Base-by-base conservation (phyloP, 2,329 filamentous ascomycete genomes). In the Geosmithia flava region DNA sequence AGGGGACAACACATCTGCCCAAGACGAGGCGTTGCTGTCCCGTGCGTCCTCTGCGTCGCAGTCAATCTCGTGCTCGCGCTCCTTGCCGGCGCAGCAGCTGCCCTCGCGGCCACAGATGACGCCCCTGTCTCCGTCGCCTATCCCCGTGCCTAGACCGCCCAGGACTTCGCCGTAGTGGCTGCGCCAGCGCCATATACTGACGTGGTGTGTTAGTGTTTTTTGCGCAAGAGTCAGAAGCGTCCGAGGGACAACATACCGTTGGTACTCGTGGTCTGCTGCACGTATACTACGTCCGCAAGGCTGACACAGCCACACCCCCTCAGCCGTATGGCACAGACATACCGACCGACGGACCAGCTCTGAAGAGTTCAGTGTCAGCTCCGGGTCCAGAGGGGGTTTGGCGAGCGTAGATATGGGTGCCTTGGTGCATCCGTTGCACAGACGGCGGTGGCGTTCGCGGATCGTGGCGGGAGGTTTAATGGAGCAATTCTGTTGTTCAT, bases 101-200 rank as follows among this genome's bases (percentile, higher is more conserved):
- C 69, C 68, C 41, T 82, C 83, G n/a, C 87, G 80, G 0, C 88
- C 90, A 60, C 90, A 97, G 53, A 87, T 81, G 15, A 96, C 88
- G 29, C 89, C 90, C 56, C 91, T 83, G 57, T 89, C 83, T 30
- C 88, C 89, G 56, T 95, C 87, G 42, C 89, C 88, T 29, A 95
- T 87, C 5, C 90, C 90, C 0, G 86, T 90, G 20, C 89, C 88
- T 0, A 94, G 72, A 2, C 87, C 87, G 19, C 81, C 82, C 2
- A 90, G 84, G 0, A 87, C 81, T 54, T 87, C 85, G 16, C 83
- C 83, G 62, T 95, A 96, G 20, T 87, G 80, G 41, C 80, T 87
- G 46, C 90, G 82, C 90, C 90, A 96, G 52, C 80, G 85, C 89
- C 90, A 96, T 48, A 90, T 87, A 3, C 77, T 81, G 23, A 51